These are phyloP conservation scores for Penicillium sp. DNA, from an alignment of 2,329 filamentous ascomycete species.

Conservation along the genomic window DNA sequence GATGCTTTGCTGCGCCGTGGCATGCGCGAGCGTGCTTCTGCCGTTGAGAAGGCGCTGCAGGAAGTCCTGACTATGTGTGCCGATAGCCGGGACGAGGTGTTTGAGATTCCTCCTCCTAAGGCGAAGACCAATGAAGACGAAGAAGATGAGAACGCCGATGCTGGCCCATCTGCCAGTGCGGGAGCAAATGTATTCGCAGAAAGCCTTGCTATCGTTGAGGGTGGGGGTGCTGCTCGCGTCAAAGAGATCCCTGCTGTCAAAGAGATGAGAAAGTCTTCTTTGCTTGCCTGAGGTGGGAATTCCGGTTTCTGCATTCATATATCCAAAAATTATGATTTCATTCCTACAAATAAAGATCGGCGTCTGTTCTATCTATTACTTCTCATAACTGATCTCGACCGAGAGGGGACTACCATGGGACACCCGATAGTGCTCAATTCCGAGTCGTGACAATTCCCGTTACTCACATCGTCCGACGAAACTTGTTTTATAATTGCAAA, in stretches of 20 bases:
- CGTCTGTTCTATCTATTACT: neutral
- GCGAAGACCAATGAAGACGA: constrained; percentile 19
- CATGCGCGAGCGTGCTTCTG: constrained; percentile 85
- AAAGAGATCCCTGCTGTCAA: constrained; percentile 56
- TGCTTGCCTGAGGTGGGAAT: constrained; percentile 32
- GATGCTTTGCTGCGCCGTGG: constrained; percentile 74
- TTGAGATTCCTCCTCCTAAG: constrained; percentile 41
- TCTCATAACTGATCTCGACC: neutral
- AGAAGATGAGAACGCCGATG: constrained; percentile 24
- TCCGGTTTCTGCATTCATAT: neutral
- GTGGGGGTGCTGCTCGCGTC: constrained; percentile 33
- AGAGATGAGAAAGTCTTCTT: constrained; percentile 42
- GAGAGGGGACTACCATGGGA: no score
- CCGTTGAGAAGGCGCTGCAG: constrained; percentile 71
- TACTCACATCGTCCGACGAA: no score
- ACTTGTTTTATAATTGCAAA: no score
- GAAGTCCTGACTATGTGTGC: constrained; percentile 74
- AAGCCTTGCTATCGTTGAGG: constrained; percentile 39
- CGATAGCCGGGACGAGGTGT: constrained; percentile 71
- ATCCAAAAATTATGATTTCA: constrained; percentile 3
- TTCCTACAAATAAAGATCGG: neutral
- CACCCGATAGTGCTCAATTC: no score
- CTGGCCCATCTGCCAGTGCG: constrained; percentile 25
- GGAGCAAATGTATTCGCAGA: constrained; percentile 43
- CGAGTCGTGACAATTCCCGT: no score